Conservation (phyloP, 805 yeast genomes). For the Yarrowia sp. region DNA sequence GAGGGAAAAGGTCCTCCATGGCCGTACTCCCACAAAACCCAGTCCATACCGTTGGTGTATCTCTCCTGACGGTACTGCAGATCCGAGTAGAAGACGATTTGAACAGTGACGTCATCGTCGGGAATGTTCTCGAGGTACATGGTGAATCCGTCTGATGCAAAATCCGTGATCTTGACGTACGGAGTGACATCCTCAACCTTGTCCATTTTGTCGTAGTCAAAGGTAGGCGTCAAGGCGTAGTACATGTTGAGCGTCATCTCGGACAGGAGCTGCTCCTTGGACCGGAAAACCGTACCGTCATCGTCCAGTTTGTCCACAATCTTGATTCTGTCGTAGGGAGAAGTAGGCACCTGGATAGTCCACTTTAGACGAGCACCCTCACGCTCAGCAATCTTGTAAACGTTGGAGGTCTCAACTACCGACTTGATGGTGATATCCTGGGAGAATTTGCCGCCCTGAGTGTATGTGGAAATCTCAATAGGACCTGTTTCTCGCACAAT, state of each 20-base stretch:
- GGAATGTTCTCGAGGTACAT: neutral
- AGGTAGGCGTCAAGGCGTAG: neutral
- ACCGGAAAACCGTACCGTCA: neutral
- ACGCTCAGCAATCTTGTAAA: constrained; percentile 12
- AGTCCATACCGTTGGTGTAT: constrained; percentile 12
- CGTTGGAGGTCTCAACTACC: neutral
- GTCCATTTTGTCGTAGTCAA: neutral
- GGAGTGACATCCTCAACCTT: neutral
- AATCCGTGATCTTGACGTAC: neutral
- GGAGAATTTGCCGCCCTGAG: neutral
- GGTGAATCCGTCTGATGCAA: constrained; percentile 3
- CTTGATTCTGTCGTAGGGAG: constrained; percentile 19
- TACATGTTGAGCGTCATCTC: neutral
- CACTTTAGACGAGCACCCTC: neutral
- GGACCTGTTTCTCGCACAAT: neutral
- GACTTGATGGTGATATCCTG: constrained; percentile 2
- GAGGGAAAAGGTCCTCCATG: neutral
- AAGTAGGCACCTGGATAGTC: constrained; percentile 22
- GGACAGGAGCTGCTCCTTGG: neutral
- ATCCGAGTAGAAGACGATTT: constrained; percentile 3
- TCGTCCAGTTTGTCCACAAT: constrained; percentile 10
- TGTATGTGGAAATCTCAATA: neutral
- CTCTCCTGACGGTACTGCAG: neutral
- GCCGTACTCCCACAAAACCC: constrained; percentile 7
- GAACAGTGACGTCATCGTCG: neutral